Evolutionary conservation across 805 yeast genomes (phyloP).

Genomic region (Komagataella pastoris): DNA sequence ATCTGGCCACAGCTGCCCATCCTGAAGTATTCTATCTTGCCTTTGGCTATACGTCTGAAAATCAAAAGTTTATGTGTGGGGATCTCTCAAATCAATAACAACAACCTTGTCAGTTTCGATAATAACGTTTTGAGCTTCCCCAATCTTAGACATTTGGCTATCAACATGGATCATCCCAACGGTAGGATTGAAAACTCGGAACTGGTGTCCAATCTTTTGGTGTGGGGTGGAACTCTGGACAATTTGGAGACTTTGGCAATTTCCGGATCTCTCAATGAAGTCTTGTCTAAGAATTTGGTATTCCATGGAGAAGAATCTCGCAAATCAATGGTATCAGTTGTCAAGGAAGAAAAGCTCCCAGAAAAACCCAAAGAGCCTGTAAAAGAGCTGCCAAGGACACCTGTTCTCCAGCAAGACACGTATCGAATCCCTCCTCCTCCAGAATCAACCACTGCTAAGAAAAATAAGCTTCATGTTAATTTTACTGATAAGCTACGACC

Average conservation of each 20-base stretch:
- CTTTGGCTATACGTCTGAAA: neutral
- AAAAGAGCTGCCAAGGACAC: neutral
- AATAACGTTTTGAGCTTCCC: constrained; percentile 3
- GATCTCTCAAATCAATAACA: neutral
- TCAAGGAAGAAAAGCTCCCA: neutral
- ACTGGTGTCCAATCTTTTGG: constrained; percentile 1
- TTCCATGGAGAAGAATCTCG: neutral
- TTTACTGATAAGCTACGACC: neutral
- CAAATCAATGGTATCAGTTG: neutral
- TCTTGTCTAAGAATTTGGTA: neutral
- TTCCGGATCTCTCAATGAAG: neutral
- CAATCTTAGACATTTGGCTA: constrained; percentile 2
- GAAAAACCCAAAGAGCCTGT: neutral
- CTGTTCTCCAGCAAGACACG: neutral
- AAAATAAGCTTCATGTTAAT: neutral
- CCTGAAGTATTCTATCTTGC: constrained; percentile 3
- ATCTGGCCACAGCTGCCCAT: constrained; percentile 6
- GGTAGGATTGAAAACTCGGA: neutral
- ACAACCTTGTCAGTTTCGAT: constrained; percentile 2
- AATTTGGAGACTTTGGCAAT: constrained; percentile 2
- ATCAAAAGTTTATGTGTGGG: constrained; percentile 3
- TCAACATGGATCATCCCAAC: constrained; percentile 1
- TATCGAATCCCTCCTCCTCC: neutral
- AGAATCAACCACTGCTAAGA: neutral
- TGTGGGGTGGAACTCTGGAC: constrained; percentile 2